phyloP scores from a whole-genome alignment of 306 rosid genomes.

The Calophaca sinica region DNA sequence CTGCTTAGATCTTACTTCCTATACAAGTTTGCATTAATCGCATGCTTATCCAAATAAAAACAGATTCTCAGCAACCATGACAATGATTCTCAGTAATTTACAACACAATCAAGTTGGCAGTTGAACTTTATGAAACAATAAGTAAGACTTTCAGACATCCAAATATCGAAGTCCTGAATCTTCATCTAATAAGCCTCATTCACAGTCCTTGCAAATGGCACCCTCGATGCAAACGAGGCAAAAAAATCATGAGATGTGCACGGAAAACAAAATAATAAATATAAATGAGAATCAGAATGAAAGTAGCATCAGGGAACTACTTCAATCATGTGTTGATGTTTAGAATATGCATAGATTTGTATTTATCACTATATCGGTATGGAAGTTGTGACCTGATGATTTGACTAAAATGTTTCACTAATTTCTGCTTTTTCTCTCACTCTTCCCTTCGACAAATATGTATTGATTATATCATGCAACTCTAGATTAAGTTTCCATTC shows the following conservation, averaged over 20 bases:
- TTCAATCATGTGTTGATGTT: not conserved
- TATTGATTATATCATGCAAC: slow-evolving; percentile 19
- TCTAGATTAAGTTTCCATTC: not conserved
- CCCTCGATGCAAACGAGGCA: slow-evolving; percentile 28
- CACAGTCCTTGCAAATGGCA: slow-evolving; percentile 13
- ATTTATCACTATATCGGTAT: not conserved
- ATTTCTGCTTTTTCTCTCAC: slow-evolving; percentile 23
- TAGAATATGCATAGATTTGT: slow-evolving; percentile 12
- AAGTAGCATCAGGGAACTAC: slow-evolving; percentile 4
- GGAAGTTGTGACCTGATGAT: slow-evolving; percentile 12
- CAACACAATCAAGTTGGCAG: slow-evolving; percentile 36
- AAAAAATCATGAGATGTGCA: not conserved
- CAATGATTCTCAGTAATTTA: slow-evolving; percentile 27
- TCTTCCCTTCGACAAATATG: slow-evolving; percentile 32
- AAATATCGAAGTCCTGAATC: not conserved
- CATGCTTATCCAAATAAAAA: not conserved
- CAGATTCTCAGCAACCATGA: slow-evolving; percentile 12
- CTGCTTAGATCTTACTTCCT: not conserved
- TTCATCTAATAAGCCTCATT: not conserved
- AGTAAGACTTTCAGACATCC: slow-evolving; percentile 14
- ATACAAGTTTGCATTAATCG: not conserved
- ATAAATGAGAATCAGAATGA: slow-evolving; percentile 24
- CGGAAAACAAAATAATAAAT: not conserved
- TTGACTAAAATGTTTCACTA: slow-evolving; percentile 3
- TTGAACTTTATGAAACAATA: slow-evolving; percentile 15